Percentiles rank a stretch among this genome's conserved stretches.
Conservation (phyloP, 2,329 filamentous ascomycete species). For the Alternaria sp. region DNA sequence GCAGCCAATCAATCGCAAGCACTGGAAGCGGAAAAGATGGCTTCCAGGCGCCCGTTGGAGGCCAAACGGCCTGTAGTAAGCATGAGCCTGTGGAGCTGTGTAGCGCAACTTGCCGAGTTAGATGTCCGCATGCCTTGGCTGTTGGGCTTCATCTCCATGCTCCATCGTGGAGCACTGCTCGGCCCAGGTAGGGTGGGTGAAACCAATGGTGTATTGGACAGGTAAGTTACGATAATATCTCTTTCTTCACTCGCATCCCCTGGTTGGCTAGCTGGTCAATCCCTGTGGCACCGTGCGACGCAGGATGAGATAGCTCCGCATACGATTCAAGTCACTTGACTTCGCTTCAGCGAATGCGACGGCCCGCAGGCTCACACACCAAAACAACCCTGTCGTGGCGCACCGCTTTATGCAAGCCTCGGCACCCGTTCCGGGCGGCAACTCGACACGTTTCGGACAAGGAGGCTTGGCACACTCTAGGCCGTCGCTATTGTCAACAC, state of each 20-base stretch:
- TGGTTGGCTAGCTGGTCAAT: constrained; percentile 42
- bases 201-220: constrained; percentile 81
- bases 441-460: constrained; percentile 43
- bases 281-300: constrained; percentile 33
- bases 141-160: constrained; percentile 73
- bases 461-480: constrained; percentile 32
- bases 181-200: constrained; percentile 78
- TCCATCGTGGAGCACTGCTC: constrained; percentile 74
- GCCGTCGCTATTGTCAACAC: constrained; percentile 21
- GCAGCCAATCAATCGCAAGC: constrained; percentile 40
- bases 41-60: constrained; percentile 40
- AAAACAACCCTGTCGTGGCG: constrained; percentile 41
- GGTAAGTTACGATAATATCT: constrained; percentile 68
- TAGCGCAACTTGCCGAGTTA: constrained; percentile 75
- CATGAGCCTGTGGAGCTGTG: constrained; percentile 78
- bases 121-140: constrained; percentile 90
- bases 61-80: constrained; percentile 70
- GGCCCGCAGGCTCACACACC: constrained; percentile 45
- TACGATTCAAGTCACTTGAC: constrained; percentile 68
- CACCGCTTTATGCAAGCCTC: constrained; percentile 42
- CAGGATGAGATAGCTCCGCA: constrained; percentile 56
- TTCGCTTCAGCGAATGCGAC: constrained; percentile 51
- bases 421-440: constrained; percentile 46
- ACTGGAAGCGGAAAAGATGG: constrained; percentile 35
- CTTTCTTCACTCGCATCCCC: constrained; percentile 30